phyloP scores from a whole-genome alignment of 192 early-diverging fungal species.

The Obelidium mucronatum region DNA sequence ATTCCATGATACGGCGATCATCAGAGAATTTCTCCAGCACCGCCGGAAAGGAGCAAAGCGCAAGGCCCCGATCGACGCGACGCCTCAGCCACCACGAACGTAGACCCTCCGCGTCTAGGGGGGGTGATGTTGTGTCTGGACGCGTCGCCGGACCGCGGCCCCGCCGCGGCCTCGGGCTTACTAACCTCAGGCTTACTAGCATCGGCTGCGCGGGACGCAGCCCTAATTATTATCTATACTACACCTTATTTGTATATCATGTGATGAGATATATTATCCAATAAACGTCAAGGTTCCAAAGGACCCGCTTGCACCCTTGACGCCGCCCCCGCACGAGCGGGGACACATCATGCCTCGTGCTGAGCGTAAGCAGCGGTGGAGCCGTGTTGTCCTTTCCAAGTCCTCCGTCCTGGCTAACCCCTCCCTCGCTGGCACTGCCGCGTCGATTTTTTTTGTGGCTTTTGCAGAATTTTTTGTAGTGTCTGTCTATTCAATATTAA shows the following conservation, averaged over 20 bases:
- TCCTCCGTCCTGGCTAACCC: too few species aligned
- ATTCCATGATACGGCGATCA: background rate
- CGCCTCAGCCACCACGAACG: background rate
- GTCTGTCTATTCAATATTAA: too few species aligned
- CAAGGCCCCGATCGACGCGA: background rate
- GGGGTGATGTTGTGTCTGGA: background rate
- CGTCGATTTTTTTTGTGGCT: too few species aligned
- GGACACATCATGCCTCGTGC: constrained; percentile 16
- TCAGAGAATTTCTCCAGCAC: background rate
- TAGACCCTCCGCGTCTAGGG: background rate
- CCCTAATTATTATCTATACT: background rate
- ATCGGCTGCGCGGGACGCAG: too few species aligned
- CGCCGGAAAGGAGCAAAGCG: background rate
- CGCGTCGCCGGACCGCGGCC: too few species aligned
- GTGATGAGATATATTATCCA: background rate
- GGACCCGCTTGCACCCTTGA: background rate
- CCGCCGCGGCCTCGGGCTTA: background rate
- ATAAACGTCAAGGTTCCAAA: constrained; percentile 15
- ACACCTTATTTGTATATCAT: background rate
- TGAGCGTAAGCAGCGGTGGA: too few species aligned
- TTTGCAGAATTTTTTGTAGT: too few species aligned
- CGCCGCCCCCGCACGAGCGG: background rate
- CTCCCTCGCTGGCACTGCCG: too few species aligned
- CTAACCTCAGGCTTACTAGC: background rate
- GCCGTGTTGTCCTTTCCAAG: too few species aligned